Evolutionary conservation across 148 eudicot species (phyloP).

Genomic region (Chenopodium album): DNA sequence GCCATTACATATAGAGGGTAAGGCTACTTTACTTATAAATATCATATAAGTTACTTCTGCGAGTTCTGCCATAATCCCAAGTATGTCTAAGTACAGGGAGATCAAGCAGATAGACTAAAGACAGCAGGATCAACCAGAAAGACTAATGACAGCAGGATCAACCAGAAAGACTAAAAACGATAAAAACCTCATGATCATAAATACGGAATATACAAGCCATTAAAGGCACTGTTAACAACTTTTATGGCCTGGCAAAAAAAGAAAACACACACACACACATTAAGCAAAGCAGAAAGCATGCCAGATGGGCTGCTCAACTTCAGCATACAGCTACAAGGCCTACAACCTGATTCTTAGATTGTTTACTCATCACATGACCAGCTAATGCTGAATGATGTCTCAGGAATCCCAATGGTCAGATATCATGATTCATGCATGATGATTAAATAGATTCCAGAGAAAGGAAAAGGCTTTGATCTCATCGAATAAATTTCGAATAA

Average conservation of each 20-base stretch:
- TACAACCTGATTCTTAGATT: not conserved
- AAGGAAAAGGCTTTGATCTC: slow-evolving; percentile 7
- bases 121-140: too few relatives aligned
- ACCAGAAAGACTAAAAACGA: not conserved
- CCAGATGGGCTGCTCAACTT: not conserved
- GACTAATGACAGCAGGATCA: not conserved
- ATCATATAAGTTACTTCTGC: too few relatives aligned
- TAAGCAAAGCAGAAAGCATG: not conserved
- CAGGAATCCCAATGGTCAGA: not conserved
- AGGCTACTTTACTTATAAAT: not conserved
- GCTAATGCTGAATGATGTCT: not conserved
- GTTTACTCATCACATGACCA: not conserved
- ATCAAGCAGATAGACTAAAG: not conserved
- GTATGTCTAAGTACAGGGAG: not conserved
- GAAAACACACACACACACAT: too few relatives aligned
- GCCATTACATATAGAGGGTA: not conserved
- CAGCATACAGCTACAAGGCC: slow-evolving; percentile 3
- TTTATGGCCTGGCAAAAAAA: not conserved
- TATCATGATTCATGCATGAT: not conserved
- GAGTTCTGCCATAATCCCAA: too few relatives aligned
- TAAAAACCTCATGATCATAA: not conserved
- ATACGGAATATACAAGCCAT: not conserved
- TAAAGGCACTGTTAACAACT: not conserved
- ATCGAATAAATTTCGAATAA: not conserved
- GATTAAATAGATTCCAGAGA: not conserved